Evolutionary conservation across 1,284 basidiomycete genomes (phyloP), one percentile per base, ranked within the genome.

Genomic region (Ganoderma resinaceum): DNA sequence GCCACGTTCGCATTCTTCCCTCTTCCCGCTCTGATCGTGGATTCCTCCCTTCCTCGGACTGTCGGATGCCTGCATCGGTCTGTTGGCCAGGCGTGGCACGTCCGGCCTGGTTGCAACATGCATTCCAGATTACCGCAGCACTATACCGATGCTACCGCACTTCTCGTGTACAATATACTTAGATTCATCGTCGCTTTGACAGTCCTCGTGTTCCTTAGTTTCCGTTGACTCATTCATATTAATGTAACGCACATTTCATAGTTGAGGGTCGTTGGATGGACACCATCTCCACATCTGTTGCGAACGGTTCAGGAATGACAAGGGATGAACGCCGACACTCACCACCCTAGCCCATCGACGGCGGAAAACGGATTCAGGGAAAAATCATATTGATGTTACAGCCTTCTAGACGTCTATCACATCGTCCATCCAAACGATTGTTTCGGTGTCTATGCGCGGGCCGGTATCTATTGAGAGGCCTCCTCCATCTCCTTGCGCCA

Each of bases 401-500:
- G 37, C 37, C 58, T 23, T 60, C 23, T 40, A 26, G 37, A 60
- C 23, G 14, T 33, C 33, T 65, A 64, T 38, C 38, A 29, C 53
- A 12, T 37, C 46, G 43, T 62, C 43, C 60, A 61, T 55, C 20
- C 12, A 23, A 26, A 35, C 26, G n/a, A 37, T 65, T 49, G 33
- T 60, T 60, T 60, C 16, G 23, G 58, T 37, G 16, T 38, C 37
- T 26, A 37, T 37, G 23, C 38, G 37, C 26, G 58, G 7, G 12
- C 52, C 16, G 16, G 23, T 26, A 40, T 29, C 58, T 42, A 60
- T 37, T 37, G 58, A n/a, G 58, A 31, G 9, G 90, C 90, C 58
- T 87, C 85, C 68, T 91, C 89, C 79, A 95, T 91, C 75, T 91
- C 84, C 71, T 83, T 81, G 70, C 91, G 86, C 95, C 95, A 97